Percentiles rank a stretch among this genome's conserved stretches.
Conservation (phyloP, 768 basidiomycete species). For the Mycena chlorophos region DNA sequence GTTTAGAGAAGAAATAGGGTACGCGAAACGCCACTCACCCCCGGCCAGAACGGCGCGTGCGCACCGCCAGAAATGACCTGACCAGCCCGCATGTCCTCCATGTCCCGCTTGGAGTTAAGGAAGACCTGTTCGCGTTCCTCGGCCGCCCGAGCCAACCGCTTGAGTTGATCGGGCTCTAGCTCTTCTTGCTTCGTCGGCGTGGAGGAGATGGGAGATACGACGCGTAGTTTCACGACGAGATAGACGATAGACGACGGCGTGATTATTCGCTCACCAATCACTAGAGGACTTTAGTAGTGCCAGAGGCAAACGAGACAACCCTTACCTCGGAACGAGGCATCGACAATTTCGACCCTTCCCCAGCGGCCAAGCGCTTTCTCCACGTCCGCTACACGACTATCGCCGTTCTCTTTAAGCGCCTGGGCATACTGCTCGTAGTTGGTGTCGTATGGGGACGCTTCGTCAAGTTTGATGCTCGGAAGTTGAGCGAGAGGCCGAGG, state of each 20-base stretch:
- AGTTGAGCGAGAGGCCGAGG: conserved; percentile 66
- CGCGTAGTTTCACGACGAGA: conserved; percentile 79
- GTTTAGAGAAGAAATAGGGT: not conserved
- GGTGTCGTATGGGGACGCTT: conserved; percentile 44
- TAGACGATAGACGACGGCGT: conserved; percentile 88
- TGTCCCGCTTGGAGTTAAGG: conserved; percentile 58
- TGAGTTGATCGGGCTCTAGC: conserved; percentile 48
- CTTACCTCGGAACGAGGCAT: conserved; percentile 82
- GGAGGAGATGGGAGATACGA: conserved; percentile 53
- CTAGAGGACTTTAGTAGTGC: conserved; percentile 37
- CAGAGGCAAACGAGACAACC: not conserved
- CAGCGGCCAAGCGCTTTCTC: conserved; percentile 67
- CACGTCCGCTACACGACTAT: conserved; percentile 51
- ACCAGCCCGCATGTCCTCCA: conserved; percentile 55
- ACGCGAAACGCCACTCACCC: conserved; percentile 50
- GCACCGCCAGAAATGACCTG: conserved; percentile 51
- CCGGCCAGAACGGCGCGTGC: conserved; percentile 95
- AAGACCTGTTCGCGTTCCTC: conserved; percentile 73
- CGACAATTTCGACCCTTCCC: conserved; percentile 76
- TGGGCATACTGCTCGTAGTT: conserved; percentile 49
- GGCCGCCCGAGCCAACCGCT: conserved; percentile 42
- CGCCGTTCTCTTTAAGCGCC: conserved; percentile 52
- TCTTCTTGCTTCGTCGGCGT: conserved; percentile 37
- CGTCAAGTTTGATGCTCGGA: conserved; percentile 63
- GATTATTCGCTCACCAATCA: conserved; percentile 87